Base-by-base conservation (phyloP, 768 basidiomycete species). In the Hortiboletus campestris region DNA sequence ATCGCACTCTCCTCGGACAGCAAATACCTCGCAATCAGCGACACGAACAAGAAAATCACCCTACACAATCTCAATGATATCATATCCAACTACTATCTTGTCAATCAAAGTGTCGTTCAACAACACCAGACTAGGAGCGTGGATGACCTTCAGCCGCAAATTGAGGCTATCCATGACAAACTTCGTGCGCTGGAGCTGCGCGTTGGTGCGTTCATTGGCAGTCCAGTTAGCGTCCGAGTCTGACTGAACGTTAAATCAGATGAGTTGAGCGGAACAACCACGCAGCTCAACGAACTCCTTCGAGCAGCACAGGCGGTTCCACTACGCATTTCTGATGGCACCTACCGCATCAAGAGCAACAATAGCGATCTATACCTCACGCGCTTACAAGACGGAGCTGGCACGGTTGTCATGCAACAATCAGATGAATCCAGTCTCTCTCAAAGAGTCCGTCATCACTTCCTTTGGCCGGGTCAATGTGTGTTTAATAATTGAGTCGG, bases 1-100 rank as follows among this genome's bases (percentile, higher is more conserved):
- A 51, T 55, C 6, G 58, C 60, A 3, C 34, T 61, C 12, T 61
- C 57, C 13, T 10, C n/a, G 13, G 47, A 61, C 17, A 35, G 32
- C 12, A 46, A 28, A 2, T 20, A 25, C 25, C 19, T 61, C 9
- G 57, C 57, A 1, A 56, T 49, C 2, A 5, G 53, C 16, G 53
- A 49, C 2, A 17, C 9, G 4, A 14, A 40, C 17, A 28, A 31
- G 0, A 55, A 43, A 35, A 47, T 61, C 1, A 43, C 40, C 1
- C 2, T 59, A 19, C 40, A 20, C 20, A 43, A 47, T 31, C 35
- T 61, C 16, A 2, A 31, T 0, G 20, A 53, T 32, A 31, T 41
- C 34, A 31, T 49, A 7, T 43, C 53, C 35, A 8, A 17, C 19
- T 55, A 55, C 42, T 55, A 55, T 32, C 19, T 55, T 22, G 25